A percentile compares a stretch with the other conserved stretches of the same genome.
Evolutionary conservation across 1,139 yeast genomes (phyloP).

Genomic region (Blastobotrys raffinosifermentans): DNA sequence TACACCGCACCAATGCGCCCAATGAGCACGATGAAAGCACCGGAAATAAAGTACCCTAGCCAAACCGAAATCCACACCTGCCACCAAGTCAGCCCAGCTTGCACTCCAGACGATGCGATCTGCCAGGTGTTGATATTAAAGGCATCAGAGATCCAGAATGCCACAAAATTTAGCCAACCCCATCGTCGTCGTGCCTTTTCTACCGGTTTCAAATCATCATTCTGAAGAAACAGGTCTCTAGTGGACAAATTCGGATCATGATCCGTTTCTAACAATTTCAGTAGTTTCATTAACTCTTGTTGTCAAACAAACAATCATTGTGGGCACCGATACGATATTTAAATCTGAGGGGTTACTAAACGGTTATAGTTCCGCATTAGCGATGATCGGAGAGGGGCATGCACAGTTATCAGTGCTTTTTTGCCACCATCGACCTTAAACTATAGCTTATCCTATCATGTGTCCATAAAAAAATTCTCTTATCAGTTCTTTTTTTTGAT

Average conservation of each 20-base stretch:
- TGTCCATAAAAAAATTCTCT: too few species aligned
- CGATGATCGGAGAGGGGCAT: too few species aligned
- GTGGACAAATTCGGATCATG: slow-evolving; percentile 21
- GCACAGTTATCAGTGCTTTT: too few species aligned
- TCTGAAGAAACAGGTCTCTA: slow-evolving; percentile 41
- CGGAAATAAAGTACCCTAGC: slow-evolving; percentile 38
- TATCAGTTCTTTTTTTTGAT: too few species aligned
- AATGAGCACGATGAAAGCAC: slow-evolving; percentile 28
- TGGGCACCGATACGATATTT: too few species aligned
- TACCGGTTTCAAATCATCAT: slow-evolving; percentile 73
- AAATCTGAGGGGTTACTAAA: too few species aligned
- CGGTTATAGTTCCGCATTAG: too few species aligned
- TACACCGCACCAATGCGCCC: slow-evolving; percentile 36
- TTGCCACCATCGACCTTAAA: too few species aligned
- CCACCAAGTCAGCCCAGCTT: slow-evolving; percentile 79
- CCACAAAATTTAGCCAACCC: slow-evolving; percentile 75
- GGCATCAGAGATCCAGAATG: slow-evolving; percentile 82
- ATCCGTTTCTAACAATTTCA: slow-evolving; percentile 16
- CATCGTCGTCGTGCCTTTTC: slow-evolving; percentile 59
- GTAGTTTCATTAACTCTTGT: slow-evolving; percentile 1
- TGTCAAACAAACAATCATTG: too few species aligned
- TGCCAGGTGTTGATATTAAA: slow-evolving; percentile 88
- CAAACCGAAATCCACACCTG: slow-evolving; percentile 82
- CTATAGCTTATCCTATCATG: too few species aligned
- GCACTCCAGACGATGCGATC: slow-evolving; percentile 79